Base-by-base conservation (phyloP, 1,139 yeast genomes). In the Yamadazyma dendronema region DNA sequence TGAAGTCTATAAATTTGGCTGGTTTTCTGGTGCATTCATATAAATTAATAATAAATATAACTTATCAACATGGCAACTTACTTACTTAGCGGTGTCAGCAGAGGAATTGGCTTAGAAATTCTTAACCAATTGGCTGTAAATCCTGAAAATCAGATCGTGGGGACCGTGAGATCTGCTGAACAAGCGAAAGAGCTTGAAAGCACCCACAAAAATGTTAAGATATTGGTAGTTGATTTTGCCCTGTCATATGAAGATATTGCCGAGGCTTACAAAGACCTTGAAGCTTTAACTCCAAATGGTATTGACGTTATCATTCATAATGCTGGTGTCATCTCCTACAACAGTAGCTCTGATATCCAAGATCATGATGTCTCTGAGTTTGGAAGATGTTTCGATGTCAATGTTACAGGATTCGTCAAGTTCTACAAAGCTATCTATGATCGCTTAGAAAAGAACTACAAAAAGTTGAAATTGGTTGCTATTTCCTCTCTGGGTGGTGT, bases 361-460 rank as follows among this genome's bases (percentile, higher is more conserved):
- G 46, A 46, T 3, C 33, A 44, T n/a, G 19, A 38, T 11, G 16
- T 43, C 38, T 40, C 42, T 29, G 36, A 31, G 37, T 62, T 49
- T 50, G 17, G 41, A 4, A 36, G 45, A 1, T 59, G 54, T 36
- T 57, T 52, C 39, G 47, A 46, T 24, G 48, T 54, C 22, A 66
- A 65, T 36, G 46, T 57, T n/a, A 31, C 63, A 4, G 70, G 67
- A 0, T 62, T 69, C 4, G 41, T 65, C 12, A 54, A 56, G 29
- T 38, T 61, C 1, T 42, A 54, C 31, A 57, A 57, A 35, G 50
- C 54, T 2, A 28, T 62, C 27, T 49, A 51, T 30, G 63, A 63
- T 8, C 56, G 40, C 37, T 43, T 62, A 43, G 28, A 43, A 33
- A 52, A 47, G 34, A 50, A 52, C 19, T 19, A 37, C 3, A 46